Base-by-base conservation (phyloP, 106 monocot genomes). In the Dendrobium nobile region DNA sequence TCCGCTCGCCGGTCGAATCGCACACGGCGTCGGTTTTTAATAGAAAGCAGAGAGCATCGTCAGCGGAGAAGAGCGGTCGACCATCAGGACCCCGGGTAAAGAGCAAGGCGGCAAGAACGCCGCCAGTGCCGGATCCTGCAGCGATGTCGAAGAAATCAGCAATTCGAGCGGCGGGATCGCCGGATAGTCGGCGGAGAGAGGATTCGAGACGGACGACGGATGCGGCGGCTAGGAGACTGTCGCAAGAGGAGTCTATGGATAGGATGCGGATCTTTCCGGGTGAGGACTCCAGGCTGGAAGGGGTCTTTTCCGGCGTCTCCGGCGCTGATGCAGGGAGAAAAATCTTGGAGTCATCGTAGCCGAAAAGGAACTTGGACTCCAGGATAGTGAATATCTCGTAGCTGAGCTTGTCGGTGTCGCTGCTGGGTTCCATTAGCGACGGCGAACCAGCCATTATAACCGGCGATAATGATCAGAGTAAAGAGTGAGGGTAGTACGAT, bases 101-200 rank as follows among this genome's bases (percentile, higher is more conserved):
- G 75, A 94, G 83, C 67, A 90, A 67, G 0, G 91, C 84, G 43
- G 84, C 88, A 58, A 94, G 85, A 48, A 93, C 80, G 7, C 89
- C 93, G 3, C 93, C 93, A 31, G 70, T 80, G 54, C 93, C 93
- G 41, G 93, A 91, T 19, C 93, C 93, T 0, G 89, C 93, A 9
- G 93, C 91, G n/a, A 87, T 67, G 81, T 93, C 93, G 81, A 93
- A 93, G 84, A 87, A 89, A 65, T 93, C 87, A 15, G 89, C 68
- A 19, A 93, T 87, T 17, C 80, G 48, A 16, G 86, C 86, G 16
- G 77, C 47, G 0, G 87, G 44, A 75, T 86, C 64, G 37, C 86
- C 80, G 5, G 89, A 78, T 20, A 18, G 51, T 28, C 54, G 73
- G 20, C 83, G 73, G 47, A 94, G 82, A 22, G 80, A 78, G 76